Evolutionary conservation across 1,139 yeast genomes (phyloP), one percentile per base, ranked within the genome.

Genomic region (Blastobotrys illinoisensis): DNA sequence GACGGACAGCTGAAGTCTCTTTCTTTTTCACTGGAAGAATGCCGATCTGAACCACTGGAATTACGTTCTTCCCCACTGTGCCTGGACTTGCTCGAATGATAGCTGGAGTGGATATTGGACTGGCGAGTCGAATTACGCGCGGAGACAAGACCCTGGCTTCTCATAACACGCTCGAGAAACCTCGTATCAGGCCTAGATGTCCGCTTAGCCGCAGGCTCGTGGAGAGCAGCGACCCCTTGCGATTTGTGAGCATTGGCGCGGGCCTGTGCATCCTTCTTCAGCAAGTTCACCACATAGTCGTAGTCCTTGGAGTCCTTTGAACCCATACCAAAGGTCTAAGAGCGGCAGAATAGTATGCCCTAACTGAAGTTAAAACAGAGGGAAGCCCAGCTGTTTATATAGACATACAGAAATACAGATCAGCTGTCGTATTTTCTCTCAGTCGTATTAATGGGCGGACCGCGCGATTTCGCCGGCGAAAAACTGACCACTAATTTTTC

Each of bases 211-310:
- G 28, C 26, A 2, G 53, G 47, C 14, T 46, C 36, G 11, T 44
- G 19, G 43, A 21, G 23, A 3, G 50, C 53, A 20, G 46, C 20
- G 23, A 43, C 46, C 5, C 53, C 53, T n/a, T 14, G 21, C 16
- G 48, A 23, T 14, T 40, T 26, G 18, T 47, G 26, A 13, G 32
- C 49, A 20, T 52, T 49, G 18, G 46, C 40, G 18, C 49, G 47
- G 26, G 46, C 44, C 46, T 36, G 47, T 11, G 60, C 62, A 43
- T 60, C 62, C 16, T 48, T 48, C 48, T 57, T 59, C 26, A 60
- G 46, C 28, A 60, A 50, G 6, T 54, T 55, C 1, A 60, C 53
- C 36, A 60, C 54, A 28, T 57, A 51, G 32, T 55, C 51, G 23
- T 46, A n/a, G 26, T 47, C 58, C 16, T 53, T 45, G 28, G 32